These are phyloP conservation scores for Jatropha curcas DNA, from an alignment of 345 rosid species.

Conservation along the genomic window DNA sequence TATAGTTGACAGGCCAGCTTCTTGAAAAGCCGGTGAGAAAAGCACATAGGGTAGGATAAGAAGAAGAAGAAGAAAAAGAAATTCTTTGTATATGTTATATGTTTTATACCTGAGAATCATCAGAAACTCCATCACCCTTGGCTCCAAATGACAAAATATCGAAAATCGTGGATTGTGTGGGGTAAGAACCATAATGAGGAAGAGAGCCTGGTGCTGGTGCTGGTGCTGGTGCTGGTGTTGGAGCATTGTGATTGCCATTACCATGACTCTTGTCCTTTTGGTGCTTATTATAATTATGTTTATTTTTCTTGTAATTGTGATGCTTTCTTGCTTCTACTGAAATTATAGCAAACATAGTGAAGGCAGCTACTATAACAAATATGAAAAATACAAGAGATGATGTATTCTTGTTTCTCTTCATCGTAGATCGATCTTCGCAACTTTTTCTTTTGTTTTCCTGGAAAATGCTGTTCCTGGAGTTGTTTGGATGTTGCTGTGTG, in stretches of 20 bases:
- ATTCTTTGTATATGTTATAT: too few relatives aligned
- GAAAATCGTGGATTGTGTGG: slow-evolving; percentile 28
- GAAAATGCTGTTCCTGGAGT: neutral
- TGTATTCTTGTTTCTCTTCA: slow-evolving; percentile 33
- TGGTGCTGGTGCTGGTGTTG: slow-evolving; percentile 23
- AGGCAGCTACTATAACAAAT: slow-evolving; percentile 15
- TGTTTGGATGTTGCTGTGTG: neutral
- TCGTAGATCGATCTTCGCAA: neutral
- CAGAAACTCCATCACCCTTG: slow-evolving; percentile 54
- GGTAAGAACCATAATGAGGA: slow-evolving; percentile 24
- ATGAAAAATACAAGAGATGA: slow-evolving; percentile 23
- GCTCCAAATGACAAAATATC: slow-evolving; percentile 58
- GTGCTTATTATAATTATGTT: slow-evolving; percentile 32
- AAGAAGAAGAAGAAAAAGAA: too few relatives aligned
- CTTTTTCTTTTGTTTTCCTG: neutral
- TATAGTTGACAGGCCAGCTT: too few relatives aligned
- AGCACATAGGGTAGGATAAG: too few relatives aligned
- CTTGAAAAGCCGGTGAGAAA: too few relatives aligned
- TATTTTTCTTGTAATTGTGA: slow-evolving; percentile 33
- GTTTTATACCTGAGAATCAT: slow-evolving; percentile 48
- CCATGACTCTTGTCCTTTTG: slow-evolving; percentile 25
- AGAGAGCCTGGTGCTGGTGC: slow-evolving; percentile 39
- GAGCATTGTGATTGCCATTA: slow-evolving; percentile 8
- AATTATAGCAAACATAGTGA: slow-evolving; percentile 24
- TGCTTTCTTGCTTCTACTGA: slow-evolving; percentile 52